phyloP scores from a whole-genome alignment of 2,329 filamentous ascomycete species.

The Pleurostoma richardsiae region DNA sequence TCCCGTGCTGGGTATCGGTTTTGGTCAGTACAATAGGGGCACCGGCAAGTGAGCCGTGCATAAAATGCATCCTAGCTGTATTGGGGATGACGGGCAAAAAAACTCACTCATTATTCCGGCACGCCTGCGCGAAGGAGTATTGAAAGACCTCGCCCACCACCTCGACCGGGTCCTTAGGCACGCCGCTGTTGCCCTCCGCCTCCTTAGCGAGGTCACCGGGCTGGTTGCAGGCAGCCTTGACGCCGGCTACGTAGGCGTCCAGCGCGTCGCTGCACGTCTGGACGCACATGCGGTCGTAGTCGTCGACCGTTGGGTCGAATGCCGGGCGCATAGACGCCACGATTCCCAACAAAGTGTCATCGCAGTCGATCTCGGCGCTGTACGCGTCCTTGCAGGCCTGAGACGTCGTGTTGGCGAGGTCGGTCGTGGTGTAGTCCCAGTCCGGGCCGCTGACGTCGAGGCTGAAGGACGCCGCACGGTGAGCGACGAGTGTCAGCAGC shows the following conservation, averaged over 20 bases:
- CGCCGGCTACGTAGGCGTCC: conserved; percentile 15
- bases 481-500: too few relatives aligned
- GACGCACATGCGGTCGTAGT: conserved; percentile 18
- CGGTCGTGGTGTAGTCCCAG: conserved; percentile 22
- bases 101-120: conserved; percentile 11
- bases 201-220: conserved; percentile 19
- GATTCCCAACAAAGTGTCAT: conserved; percentile 18
- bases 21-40: too few relatives aligned
- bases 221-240: conserved; percentile 15
- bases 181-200: conserved; percentile 4
- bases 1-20: conserved; percentile 10
- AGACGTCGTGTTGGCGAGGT: conserved; percentile 20
- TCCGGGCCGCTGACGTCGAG: conserved; percentile 20
- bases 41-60: conserved; percentile 2
- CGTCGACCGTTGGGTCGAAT: conserved; percentile 15
- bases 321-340: conserved; percentile 20
- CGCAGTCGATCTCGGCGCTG: conserved; percentile 20
- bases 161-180: conserved; percentile 7
- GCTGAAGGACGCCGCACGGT: conserved; percentile 20
- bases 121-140: conserved; percentile 15
- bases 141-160: conserved; percentile 14
- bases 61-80: not conserved
- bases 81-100: too few relatives aligned
- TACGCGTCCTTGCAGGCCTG: conserved; percentile 21
- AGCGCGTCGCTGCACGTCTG: conserved; percentile 17